phyloP scores from a whole-genome alignment of 2,329 filamentous ascomycete species.

The Fusarium sp. region DNA sequence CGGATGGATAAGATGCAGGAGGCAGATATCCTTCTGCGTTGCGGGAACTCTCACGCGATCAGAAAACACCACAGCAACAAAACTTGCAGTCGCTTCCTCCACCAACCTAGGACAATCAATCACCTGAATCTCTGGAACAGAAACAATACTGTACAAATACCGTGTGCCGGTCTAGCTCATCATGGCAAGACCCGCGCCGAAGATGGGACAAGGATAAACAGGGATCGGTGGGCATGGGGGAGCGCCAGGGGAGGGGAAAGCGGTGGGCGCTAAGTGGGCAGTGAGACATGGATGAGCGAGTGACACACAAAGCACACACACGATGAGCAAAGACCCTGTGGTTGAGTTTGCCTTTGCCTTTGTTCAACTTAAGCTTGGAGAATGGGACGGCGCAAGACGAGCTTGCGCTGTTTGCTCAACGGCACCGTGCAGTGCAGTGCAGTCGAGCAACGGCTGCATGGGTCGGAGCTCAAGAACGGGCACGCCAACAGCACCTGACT shows the following conservation, averaged over 20 bases:
- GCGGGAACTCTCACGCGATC: conserved; percentile 16
- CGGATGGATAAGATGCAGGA: conserved; percentile 10
- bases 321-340: conserved; percentile 34
- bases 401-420: background rate
- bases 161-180: conserved; percentile 38
- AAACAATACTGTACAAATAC: conserved; percentile 28
- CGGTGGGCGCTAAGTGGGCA: conserved; percentile 43
- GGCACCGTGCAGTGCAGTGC: background rate
- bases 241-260: conserved; percentile 26
- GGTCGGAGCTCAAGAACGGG: background rate
- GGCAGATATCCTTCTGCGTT: conserved; percentile 2
- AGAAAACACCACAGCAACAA: conserved; percentile 20
- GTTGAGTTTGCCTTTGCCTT: conserved; percentile 9
- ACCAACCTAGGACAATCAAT: conserved; percentile 24
- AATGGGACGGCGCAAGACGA: background rate
- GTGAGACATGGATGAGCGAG: conserved; percentile 45
- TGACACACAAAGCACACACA: conserved; percentile 35
- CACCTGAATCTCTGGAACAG: conserved; percentile 13
- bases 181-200: conserved; percentile 34
- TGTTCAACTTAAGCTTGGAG: background rate
- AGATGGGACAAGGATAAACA: conserved; percentile 31
- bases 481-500: conserved; percentile 17
- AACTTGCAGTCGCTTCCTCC: no score
- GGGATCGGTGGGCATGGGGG: conserved; percentile 38
- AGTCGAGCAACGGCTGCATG: background rate